These are phyloP conservation scores for Pulveroboletus sp. DNA, from an alignment of 768 basidiomycete species.

Conservation along the genomic window DNA sequence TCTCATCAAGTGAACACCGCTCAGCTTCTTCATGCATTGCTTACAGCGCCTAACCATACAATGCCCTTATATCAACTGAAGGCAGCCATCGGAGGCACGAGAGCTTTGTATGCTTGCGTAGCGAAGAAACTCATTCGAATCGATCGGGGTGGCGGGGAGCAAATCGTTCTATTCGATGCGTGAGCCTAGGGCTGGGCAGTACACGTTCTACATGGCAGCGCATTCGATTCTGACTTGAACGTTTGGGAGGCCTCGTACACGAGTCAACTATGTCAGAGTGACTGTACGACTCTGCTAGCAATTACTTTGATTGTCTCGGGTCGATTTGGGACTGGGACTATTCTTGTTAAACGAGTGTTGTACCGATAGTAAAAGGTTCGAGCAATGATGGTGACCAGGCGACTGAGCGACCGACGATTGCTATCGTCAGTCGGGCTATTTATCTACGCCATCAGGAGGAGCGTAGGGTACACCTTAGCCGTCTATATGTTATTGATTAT, in stretches of 20 bases:
- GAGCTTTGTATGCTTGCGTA: constrained; percentile 73
- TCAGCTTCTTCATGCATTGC: constrained; percentile 55
- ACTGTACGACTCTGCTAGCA: not conserved
- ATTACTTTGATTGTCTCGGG: not conserved
- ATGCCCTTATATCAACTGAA: constrained; percentile 63
- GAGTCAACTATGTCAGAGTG: not conserved
- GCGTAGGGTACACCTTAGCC: too few relatives aligned
- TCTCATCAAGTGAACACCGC: constrained; percentile 71
- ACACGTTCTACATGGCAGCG: not conserved
- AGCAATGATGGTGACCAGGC: too few relatives aligned
- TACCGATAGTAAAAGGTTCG: too few relatives aligned
- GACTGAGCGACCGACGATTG: too few relatives aligned
- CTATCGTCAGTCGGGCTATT: too few relatives aligned
- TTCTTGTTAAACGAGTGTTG: too few relatives aligned
- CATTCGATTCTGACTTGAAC: not conserved
- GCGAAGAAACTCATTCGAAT: constrained; percentile 76
- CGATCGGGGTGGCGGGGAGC: constrained; percentile 69
- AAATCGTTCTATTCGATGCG: constrained; percentile 68
- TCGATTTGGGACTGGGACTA: too few relatives aligned
- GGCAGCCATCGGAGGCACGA: constrained; percentile 51
- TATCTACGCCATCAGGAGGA: too few relatives aligned
- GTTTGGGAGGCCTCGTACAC: not conserved
- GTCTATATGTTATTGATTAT: too few relatives aligned
- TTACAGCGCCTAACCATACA: constrained; percentile 50
- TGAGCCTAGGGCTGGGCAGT: not conserved